Conservation (phyloP, 805 yeast species). For the Jamesozyma lodderae region DNA sequence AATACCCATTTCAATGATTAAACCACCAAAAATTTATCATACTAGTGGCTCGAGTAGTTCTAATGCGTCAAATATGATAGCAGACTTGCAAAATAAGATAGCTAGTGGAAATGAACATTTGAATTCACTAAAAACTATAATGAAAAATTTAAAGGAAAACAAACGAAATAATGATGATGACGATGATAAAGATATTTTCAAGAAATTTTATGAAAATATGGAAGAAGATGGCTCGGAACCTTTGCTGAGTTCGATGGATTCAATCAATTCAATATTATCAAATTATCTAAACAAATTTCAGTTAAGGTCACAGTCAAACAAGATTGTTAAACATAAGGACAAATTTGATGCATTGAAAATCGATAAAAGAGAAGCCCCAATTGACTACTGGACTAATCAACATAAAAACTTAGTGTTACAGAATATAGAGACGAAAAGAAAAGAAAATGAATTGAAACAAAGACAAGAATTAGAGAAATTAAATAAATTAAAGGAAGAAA, state of each 20-base stretch:
- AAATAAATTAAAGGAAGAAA: background rate
- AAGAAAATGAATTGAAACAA: conserved; percentile 9
- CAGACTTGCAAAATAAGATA: background rate
- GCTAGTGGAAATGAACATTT: background rate
- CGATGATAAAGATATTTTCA: background rate
- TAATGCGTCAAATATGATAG: too few relatives aligned
- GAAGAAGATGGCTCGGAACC: background rate
- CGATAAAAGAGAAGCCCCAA: conserved; percentile 22
- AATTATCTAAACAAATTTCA: conserved; percentile 10
- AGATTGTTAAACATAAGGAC: conserved; percentile 12
- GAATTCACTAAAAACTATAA: background rate
- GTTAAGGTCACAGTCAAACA: conserved; percentile 13
- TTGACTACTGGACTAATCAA: conserved; percentile 23
- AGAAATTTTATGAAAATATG: too few relatives aligned
- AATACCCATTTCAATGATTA: conserved; percentile 16
- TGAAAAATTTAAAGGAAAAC: too few relatives aligned
- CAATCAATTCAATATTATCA: conserved; percentile 5
- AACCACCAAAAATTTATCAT: conserved; percentile 11
- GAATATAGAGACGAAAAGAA: conserved; percentile 9
- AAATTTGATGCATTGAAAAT: conserved; percentile 12
- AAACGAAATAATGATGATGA: background rate
- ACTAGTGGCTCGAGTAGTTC: background rate
- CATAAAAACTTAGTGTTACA: conserved; percentile 10
- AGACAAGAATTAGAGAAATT: background rate
- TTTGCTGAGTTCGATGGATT: background rate